Base-by-base conservation (phyloP, 805 yeast genomes). In the Starmera pachycereana region DNA sequence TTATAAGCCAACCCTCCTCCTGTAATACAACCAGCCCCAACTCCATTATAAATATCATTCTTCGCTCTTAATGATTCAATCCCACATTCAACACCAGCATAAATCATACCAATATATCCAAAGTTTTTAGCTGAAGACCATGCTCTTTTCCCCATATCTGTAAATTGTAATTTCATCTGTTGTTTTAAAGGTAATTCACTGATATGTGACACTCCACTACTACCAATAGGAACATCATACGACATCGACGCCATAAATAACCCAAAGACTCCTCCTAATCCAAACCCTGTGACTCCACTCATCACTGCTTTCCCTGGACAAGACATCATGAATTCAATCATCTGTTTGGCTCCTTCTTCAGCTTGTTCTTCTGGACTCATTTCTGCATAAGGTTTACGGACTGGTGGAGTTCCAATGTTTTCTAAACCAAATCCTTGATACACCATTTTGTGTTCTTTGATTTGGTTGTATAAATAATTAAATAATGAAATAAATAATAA, bases 1-100 rank as follows among this genome's bases (percentile, higher is more conserved):
- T 83, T 86, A 50, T 84, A 72, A 2, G 97, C 95, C 39, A 92
- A 71, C 0, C 96, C 97, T 29, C 96, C 98, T 35, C 98, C 98
- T 1, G 98, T 92, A 31, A 90, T 68, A 63, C 97, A 92, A 2
- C 98, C 98, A 4, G 97, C 97, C 35, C 76, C 71, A 3, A 86
- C 76, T 35, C 97, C 96, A 57, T 92, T 92, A 63, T 81, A 87
- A 10, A 90, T 74, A 60, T 92, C 98, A 54, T 83, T 88, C 54
- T 85, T 88, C 2, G 95, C 97, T 52, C 97, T 71, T 39, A 76
- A 53, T 27, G 92, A 76, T 59, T 89, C 97, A 37, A 89, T 76
- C 35, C 79, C 72, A 66, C 97, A 89, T 57, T 89, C 97, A 2
- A 88, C 90, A 35, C 96, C 97, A 7, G 95, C 74, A 59, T 82